These are phyloP conservation scores for Ettlia oleoabundans DNA, from an alignment of 139 green algal species.

Conservation along the genomic window DNA sequence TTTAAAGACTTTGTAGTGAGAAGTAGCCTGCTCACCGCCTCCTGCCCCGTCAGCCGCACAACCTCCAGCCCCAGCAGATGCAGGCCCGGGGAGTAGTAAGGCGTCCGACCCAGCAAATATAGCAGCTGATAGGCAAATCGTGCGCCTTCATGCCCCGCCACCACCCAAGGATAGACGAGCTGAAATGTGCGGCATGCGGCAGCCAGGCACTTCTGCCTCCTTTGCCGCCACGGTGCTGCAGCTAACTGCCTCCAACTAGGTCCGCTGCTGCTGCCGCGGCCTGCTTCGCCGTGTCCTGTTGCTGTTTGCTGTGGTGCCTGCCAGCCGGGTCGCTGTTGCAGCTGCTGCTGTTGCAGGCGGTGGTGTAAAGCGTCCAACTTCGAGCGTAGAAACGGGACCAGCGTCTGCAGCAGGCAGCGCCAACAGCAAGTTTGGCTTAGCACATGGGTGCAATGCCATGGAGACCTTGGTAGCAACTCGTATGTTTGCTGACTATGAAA, in stretches of 20 bases:
- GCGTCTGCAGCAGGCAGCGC: conserved; percentile 47
- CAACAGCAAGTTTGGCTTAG: too few relatives aligned
- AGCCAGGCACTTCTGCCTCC: not conserved
- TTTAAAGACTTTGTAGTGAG: not conserved
- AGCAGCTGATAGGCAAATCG: conserved; percentile 76
- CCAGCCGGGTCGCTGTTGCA: not conserved
- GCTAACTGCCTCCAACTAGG: too few relatives aligned
- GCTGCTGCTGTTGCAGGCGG: conserved; percentile 14
- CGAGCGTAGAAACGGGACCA: conserved; percentile 74
- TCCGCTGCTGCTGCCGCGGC: not conserved
- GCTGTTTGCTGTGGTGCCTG: not conserved
- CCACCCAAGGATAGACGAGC: conserved; percentile 61
- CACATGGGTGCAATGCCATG: too few relatives aligned
- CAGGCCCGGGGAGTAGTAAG: conserved; percentile 63
- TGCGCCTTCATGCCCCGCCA: conserved; percentile 57
- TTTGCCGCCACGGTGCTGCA: not conserved
- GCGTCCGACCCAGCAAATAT: conserved; percentile 68
- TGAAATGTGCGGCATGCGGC: conserved; percentile 35
- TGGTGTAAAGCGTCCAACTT: conserved; percentile 68
- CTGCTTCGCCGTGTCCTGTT: not conserved
- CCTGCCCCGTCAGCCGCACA: conserved; percentile 62
- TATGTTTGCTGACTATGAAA: too few relatives aligned
- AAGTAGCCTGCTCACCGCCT: conserved; percentile 51
- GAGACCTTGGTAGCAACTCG: too few relatives aligned
- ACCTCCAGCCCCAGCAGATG: conserved; percentile 69